Base-by-base conservation (phyloP, 176 grass and related monocot genomes). In the Rhynchospora tenuis region DNA sequence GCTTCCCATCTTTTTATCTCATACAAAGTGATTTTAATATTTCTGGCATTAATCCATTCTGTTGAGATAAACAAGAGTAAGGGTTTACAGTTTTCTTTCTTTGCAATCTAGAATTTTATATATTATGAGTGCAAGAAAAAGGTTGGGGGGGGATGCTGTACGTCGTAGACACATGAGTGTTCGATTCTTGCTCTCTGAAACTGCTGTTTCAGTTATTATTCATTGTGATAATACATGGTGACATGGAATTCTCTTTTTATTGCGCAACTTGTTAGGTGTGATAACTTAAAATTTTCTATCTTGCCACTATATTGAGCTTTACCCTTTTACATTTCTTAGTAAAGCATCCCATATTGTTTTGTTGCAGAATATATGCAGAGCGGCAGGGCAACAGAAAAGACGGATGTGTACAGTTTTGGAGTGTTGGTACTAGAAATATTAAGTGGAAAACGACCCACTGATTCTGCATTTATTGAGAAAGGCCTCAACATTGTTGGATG, bases 401-500 rank as follows among this genome's bases (percentile, higher is more conserved):
- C 91, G 33, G 97, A 99, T 43, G 91, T 99, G 59, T 99, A 99
- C 88, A 99, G 97, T 84, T 99, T 99, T 64, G 93, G 97, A 63
- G 97, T 99, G 86, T 85, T 99, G 88, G 88, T 96, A 67, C 97
- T 99, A 42, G 93, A 99, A 88, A 87, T 99, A 92, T 73, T 96
- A 29, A 92, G 93, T 8, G 86, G 97, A 88, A 99, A 96, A 83
- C 88, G 93, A 46, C 97, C 97, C 48, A 99, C 97, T 22, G 97
- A 99, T 87, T 86, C 97, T 69, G 92, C 93, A 86, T 99, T 93
- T 88, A 96, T 99, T 42, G 93, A 99, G 83, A 99, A 96, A 80
- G 97, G 97, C 16, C 84, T 99, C 69, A 99, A 99, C 89, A 96
- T 99, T 77, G 97, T 99, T 69, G 97, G 97, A 91, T 99, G 97